Base-by-base conservation (phyloP, 768 basidiomycete species). In the Suillus sp. region DNA sequence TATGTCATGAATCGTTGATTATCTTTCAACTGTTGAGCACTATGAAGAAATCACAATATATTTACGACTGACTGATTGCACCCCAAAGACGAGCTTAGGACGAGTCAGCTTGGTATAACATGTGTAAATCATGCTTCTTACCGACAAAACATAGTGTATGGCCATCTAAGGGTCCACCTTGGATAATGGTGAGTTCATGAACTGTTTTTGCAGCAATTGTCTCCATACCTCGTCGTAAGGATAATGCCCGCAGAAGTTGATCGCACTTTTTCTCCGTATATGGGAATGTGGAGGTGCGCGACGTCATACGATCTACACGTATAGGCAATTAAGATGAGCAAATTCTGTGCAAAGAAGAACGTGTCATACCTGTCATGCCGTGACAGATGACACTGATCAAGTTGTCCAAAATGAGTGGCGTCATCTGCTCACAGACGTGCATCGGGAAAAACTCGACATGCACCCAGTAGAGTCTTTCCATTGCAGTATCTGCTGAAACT, bases 391-490 rank as follows among this genome's bases (percentile, higher is more conserved):
- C 74, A 56, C 77, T 75, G 42, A 82, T 78, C 16, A 85, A 77
- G 27, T 83, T 80, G 22, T 84, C 79, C 32, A 84, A 66, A 13
- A 68, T 66, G 32, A 67, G 62, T 35, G 69, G 64, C 16, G 72
- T 63, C 2, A 84, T 62, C 5, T 74, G 70, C 7, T 71, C 66
- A 11, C 40, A 47, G 13, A 77, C 62, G 68, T 87, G 86, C 70
- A 81, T 82, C 2, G 83, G 84, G 70, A 84, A 86, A 61, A 79
- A 80, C 68, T 87, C 85, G 16, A 85, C 73, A 67, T 88, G 87
- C 18, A 61, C 68, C 86, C 86, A 88, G 66, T 84, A 88, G 27
- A 83, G 76, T 37, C 79, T 79, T 62, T 83, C 78, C 20, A 86
- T 71, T 13, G 76, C 74, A 30, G 77, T 62, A 62, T 75, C 84